Percentiles rank a stretch among this genome's conserved stretches.
Evolutionary conservation across 2,329 filamentous ascomycete species (phyloP).

Genomic region (Aspergillus oerlinghausenensis): DNA sequence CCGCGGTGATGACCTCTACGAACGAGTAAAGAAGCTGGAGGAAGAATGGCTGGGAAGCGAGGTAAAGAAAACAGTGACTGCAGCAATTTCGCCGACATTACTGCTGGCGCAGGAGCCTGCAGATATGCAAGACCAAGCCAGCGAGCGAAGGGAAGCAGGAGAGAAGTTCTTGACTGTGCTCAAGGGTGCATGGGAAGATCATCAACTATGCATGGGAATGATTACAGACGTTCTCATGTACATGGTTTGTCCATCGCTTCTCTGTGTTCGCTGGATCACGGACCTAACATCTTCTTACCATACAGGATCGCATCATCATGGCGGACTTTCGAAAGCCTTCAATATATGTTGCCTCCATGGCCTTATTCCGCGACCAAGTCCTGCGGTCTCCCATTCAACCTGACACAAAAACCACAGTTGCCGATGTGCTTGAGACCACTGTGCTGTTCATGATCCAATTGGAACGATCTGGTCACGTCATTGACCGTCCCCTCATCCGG

Average conservation of each 20-base stretch:
- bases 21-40: slow-evolving; percentile 75
- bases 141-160: slow-evolving; percentile 73
- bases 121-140: slow-evolving; percentile 56
- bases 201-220: slow-evolving; percentile 94
- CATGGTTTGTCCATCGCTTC: slow-evolving; percentile 53
- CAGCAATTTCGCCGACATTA: slow-evolving; percentile 66
- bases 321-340: slow-evolving; percentile 68
- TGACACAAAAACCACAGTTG: slow-evolving; percentile 49
- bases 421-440: slow-evolving; percentile 72
- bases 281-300: slow-evolving; percentile 3
- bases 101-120: slow-evolving; percentile 48
- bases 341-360: slow-evolving; percentile 81
- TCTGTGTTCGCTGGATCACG: not conserved
- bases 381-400: slow-evolving; percentile 56
- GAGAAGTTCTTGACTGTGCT: slow-evolving; percentile 77
- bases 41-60: slow-evolving; percentile 70
- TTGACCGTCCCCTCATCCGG: slow-evolving; percentile 76
- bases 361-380: slow-evolving; percentile 81
- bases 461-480: slow-evolving; percentile 84
- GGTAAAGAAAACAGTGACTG: slow-evolving; percentile 66
- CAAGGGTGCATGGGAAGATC: slow-evolving; percentile 77
- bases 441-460: slow-evolving; percentile 87
- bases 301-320: slow-evolving; percentile 72
- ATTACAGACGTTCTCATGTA: slow-evolving; percentile 96
- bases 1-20: slow-evolving; percentile 76